phyloP scores from a whole-genome alignment of 495 filamentous ascomycete species.

The Penicillium silybi region DNA sequence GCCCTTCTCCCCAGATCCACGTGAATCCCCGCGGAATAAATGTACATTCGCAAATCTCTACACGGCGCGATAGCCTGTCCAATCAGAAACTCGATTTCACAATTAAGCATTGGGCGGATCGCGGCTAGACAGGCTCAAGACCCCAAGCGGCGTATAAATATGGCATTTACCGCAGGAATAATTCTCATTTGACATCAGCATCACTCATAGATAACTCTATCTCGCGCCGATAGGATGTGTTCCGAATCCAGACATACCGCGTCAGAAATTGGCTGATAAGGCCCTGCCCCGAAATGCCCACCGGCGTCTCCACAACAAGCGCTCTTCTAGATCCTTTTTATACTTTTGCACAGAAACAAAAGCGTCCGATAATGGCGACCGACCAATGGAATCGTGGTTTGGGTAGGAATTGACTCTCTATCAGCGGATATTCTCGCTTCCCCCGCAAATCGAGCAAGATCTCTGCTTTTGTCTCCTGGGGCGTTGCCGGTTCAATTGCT shows the following conservation, averaged over 20 bases:
- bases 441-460: background rate
- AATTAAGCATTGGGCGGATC: background rate
- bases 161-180: background rate
- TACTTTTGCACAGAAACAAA: background rate
- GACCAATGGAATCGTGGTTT: background rate
- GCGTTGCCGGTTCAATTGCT: background rate
- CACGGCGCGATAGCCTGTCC: background rate
- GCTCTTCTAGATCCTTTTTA: background rate
- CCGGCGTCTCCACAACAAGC: slow-evolving; percentile 1
- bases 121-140: background rate
- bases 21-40: background rate
- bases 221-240: background rate
- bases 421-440: background rate
- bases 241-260: background rate
- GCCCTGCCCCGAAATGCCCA: background rate
- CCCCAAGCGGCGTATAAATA: background rate
- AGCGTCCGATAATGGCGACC: background rate
- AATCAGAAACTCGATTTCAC: background rate
- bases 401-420: background rate
- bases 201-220: background rate
- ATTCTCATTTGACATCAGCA: slow-evolving; percentile 5
- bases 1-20: background rate
- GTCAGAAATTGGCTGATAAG: background rate
- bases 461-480: background rate
- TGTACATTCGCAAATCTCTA: background rate